A percentile compares a stretch with the other conserved stretches of the same genome.
phyloP scores from a whole-genome alignment of 2,329 filamentous ascomycete species.

The Cladosporium sp. region DNA sequence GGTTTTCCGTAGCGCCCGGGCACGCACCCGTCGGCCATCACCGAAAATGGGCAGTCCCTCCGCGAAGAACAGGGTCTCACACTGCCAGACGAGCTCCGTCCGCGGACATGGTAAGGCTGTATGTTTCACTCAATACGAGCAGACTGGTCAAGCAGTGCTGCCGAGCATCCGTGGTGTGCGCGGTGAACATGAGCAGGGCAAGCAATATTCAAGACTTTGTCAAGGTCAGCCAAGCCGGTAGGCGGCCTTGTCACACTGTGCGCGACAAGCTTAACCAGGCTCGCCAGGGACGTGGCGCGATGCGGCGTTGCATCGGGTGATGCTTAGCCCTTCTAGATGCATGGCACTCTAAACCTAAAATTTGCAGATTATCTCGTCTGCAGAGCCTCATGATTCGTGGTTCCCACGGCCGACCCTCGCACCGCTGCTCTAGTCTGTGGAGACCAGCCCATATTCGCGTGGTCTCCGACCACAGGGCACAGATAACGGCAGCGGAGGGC shows the following conservation, averaged over 20 bases:
- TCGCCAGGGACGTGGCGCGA: neutral
- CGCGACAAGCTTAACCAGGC: constrained; percentile 1
- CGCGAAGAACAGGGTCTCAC: neutral
- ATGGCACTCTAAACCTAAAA: constrained; percentile 6
- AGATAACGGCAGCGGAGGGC: constrained; percentile 11
- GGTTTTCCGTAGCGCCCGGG: neutral
- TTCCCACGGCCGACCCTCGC: neutral
- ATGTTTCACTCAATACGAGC: too few relatives aligned
- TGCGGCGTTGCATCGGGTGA: constrained; percentile 10
- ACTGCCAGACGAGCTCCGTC: too few relatives aligned
- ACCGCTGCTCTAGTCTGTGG: constrained; percentile 5
- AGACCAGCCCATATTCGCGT: constrained; percentile 2
- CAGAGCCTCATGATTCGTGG: constrained; percentile 4
- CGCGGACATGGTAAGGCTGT: too few relatives aligned
- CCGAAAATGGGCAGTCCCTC: constrained; percentile 2
- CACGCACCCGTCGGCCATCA: neutral
- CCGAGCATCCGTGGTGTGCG: neutral
- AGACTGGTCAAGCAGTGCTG: too few relatives aligned
- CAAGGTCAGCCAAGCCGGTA: constrained; percentile 9
- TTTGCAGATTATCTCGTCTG: neutral
- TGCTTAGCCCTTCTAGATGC: constrained; percentile 6
- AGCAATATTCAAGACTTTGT: constrained; percentile 5
- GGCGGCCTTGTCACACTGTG: neutral
- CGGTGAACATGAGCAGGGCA: neutral
- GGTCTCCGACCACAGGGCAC: constrained; percentile 6